Conservation (phyloP, 768 basidiomycete species). For the Coprinellus aureogranulatus region DNA sequence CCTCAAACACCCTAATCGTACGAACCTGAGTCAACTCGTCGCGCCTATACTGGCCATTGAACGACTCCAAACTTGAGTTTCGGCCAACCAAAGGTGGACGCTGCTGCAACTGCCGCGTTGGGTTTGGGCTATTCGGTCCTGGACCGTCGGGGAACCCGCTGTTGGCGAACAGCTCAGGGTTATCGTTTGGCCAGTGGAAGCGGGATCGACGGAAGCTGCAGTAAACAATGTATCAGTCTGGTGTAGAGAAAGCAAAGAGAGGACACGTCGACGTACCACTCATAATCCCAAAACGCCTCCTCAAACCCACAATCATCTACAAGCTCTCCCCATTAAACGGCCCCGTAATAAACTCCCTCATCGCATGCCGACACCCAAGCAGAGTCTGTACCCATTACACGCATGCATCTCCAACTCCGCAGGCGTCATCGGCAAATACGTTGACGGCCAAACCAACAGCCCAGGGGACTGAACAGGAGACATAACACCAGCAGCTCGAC, state of each 20-base stretch:
- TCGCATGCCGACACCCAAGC: conserved; percentile 58
- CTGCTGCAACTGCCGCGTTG: conserved; percentile 1
- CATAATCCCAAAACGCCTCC: conserved; percentile 54
- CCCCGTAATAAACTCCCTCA: conserved; percentile 46
- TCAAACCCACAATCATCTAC: conserved; percentile 36
- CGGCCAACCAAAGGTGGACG: conserved; percentile 2
- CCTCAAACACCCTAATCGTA: conserved; percentile 50
- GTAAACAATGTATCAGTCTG: conserved; percentile 7
- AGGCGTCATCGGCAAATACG: conserved; percentile 57
- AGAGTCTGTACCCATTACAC: conserved; percentile 68
- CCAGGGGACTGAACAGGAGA: conserved; percentile 56
- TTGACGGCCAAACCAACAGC: conserved; percentile 55
- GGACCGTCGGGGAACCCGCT: conserved; percentile 6
- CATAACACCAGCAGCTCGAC: conserved; percentile 8
- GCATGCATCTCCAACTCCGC: conserved; percentile 71
- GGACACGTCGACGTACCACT: conserved; percentile 41
- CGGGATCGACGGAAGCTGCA: conserved; percentile 63
- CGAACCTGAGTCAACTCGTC: conserved; percentile 50
- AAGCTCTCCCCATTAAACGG: conserved; percentile 36
- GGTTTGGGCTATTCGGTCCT: background rate
- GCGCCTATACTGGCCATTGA: conserved; percentile 18
- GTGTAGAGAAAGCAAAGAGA: conserved; percentile 11
- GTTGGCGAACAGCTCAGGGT: conserved; percentile 15
- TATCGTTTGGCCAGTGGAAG: conserved; percentile 62
- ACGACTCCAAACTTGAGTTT: conserved; percentile 15